A percentile compares a stretch with the other conserved stretches of the same genome.
Conservation (phyloP, 1,284 basidiomycete genomes). For the Calocybe gambosa region DNA sequence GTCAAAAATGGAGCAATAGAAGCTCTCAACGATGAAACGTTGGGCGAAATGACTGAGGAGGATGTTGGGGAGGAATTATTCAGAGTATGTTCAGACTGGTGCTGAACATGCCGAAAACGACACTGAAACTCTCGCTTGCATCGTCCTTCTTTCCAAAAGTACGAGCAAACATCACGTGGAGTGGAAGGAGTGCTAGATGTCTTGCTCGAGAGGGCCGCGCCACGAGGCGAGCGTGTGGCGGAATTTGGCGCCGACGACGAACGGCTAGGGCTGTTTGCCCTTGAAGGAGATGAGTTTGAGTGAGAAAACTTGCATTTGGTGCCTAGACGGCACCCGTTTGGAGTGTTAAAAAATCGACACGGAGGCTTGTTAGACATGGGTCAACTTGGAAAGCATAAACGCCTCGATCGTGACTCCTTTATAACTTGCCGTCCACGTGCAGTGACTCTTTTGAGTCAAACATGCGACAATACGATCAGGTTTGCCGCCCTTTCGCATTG, state of each 20-base stretch:
- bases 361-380: constrained; percentile 19
- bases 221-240: constrained; percentile 8
- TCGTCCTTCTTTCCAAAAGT: constrained; percentile 45
- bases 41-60: constrained; percentile 3
- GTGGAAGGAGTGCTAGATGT: constrained; percentile 12
- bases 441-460: too few relatives aligned
- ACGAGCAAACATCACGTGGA: constrained; percentile 41
- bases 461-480: too few relatives aligned
- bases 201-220: constrained; percentile 5
- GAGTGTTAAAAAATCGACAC: constrained; percentile 33
- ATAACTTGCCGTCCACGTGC: too few relatives aligned
- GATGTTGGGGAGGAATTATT: constrained; percentile 1
- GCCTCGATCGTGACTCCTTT: too few relatives aligned
- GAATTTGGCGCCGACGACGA: constrained; percentile 10
- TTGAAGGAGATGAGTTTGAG: not conserved
- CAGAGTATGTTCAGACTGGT: constrained; percentile 8
- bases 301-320: constrained; percentile 29
- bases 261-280: constrained; percentile 6
- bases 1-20: constrained; percentile 41
- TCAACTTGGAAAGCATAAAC: too few relatives aligned
- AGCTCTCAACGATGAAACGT: constrained; percentile 11
- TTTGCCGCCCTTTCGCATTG: too few relatives aligned
- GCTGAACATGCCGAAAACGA: constrained; percentile 34
- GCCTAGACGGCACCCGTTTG: constrained; percentile 37
- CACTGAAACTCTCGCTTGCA: constrained; percentile 47